Evolutionary conservation across 2,329 filamentous ascomycete genomes (phyloP).

Genomic region (Cercospora berteroae): DNA sequence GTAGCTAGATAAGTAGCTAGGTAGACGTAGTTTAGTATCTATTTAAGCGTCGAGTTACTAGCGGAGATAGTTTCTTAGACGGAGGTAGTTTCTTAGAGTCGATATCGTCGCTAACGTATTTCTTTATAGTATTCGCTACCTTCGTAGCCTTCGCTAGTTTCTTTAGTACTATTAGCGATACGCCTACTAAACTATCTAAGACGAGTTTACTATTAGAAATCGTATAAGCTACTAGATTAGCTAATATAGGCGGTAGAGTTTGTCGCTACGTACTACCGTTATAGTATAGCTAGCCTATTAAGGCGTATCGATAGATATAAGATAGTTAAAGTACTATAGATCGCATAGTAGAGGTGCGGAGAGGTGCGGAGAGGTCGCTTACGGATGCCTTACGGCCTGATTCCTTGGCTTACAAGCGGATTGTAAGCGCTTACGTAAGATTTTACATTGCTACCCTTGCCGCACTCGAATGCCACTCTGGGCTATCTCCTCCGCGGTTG

Average conservation of each 20-base stretch:
- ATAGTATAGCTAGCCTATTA: neutral
- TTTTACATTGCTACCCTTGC: neutral
- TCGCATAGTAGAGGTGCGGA: neutral
- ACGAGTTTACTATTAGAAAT: neutral
- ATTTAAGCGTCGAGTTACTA: neutral
- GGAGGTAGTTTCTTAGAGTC: neutral
- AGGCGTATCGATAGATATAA: neutral
- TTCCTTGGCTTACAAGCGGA: neutral
- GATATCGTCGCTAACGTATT: neutral
- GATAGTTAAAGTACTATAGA: neutral
- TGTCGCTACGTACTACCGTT: neutral
- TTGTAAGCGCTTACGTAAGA: neutral
- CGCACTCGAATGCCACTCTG: too few species aligned
- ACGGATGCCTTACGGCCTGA: neutral
- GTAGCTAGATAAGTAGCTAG: neutral
- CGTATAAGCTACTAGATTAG: neutral
- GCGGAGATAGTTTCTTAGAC: neutral
- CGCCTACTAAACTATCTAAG: neutral
- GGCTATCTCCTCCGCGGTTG: too few species aligned
- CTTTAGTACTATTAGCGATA: neutral
- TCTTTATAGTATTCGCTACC: neutral
- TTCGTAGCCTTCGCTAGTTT: neutral
- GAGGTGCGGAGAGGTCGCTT: neutral
- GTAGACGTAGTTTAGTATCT: neutral
- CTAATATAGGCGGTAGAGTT: neutral